phyloP scores from a whole-genome alignment of 805 yeast genomes.

The Nakazawaea wickerhamii region DNA sequence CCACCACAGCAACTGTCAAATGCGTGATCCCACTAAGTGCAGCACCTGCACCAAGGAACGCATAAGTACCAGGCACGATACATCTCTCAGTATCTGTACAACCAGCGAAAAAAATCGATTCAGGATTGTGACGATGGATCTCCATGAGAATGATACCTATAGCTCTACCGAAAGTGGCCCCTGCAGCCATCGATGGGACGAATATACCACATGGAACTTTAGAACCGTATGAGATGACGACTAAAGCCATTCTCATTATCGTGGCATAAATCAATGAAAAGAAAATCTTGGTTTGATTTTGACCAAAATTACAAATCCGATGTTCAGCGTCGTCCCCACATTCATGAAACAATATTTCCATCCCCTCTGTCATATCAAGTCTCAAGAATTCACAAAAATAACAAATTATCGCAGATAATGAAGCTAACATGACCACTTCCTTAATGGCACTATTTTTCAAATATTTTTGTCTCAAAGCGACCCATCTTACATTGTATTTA shows the following conservation, averaged over 20 bases:
- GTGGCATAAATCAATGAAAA: constrained; percentile 66
- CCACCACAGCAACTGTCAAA: constrained; percentile 86
- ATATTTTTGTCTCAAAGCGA: constrained; percentile 69
- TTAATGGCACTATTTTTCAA: constrained; percentile 52
- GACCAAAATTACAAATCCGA: constrained; percentile 31
- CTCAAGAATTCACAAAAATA: constrained; percentile 79
- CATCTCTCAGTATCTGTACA: constrained; percentile 42
- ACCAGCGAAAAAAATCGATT: constrained; percentile 26
- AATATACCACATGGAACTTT: constrained; percentile 97
- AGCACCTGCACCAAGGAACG: constrained; percentile 94
- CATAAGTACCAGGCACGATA: constrained; percentile 91
- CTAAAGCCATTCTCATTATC: constrained; percentile 58
- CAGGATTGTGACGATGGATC: constrained; percentile 34
- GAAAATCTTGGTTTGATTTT: constrained; percentile 31
- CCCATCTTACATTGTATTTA: constrained; percentile 69
- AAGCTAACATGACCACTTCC: constrained; percentile 66
- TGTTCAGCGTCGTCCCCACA: constrained; percentile 46
- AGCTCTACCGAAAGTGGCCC: constrained; percentile 90
- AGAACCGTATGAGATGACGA: constrained; percentile 84
- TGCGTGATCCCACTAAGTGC: constrained; percentile 93
- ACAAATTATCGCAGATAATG: constrained; percentile 68
- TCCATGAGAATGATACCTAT: constrained; percentile 69
- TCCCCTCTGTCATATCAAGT: constrained; percentile 91
- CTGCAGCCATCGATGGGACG: constrained; percentile 95
- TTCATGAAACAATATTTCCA: constrained; percentile 85